Evolutionary conservation across 2,329 filamentous ascomycete genomes (phyloP), one percentile per base, ranked within the genome.

Genomic region (Colletotrichum navitas): DNA sequence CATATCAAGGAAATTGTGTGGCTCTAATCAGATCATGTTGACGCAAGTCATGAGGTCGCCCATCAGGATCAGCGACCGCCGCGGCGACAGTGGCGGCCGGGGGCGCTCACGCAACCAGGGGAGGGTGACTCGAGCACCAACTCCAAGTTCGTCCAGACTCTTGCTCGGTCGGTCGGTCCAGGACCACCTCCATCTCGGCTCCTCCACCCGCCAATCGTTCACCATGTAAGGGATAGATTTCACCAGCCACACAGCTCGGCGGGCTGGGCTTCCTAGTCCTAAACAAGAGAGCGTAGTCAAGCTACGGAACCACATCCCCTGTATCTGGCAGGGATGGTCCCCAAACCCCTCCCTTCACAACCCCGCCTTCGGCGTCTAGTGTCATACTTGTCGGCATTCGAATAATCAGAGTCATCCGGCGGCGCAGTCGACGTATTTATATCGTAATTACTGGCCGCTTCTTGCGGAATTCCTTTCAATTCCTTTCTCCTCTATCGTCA

Each of bases 1-100:
- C 16, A 7, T 16, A 43, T 1, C 2, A 18, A 18, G n/a, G 18
- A 36, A 41, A 21, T 47, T 29, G 21, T 16, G n/a, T 43, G 29
- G 51, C 58, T 54, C 26, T 5, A 54, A 68, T 71, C 64, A 59
- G 64, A 68, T 45, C 29, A 54, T 54, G 16, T 34, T 62, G 58
- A 68, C 64, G 49, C 68, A 63, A 59, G 34, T 47, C 16, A 45
- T 51, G 47, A 49, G 29, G 6, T 32, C 12, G 51, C 41, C 36
- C 51, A 58, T 45, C 58, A 54, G 36, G 11, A 43, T 24, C 34
- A 41, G 47, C n/a, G 34, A 68, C 32, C 43, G 29, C n/a, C 34
- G 21, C 29, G 49, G 36, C 49, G 32, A n/a, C 43, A 41, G 24
- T 52, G 47, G 47, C 47, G 52, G 43, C 43, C n/a, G 47, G 39